phyloP scores from a whole-genome alignment of 139 green algal genomes.

The Chlamydomonas incerta region DNA sequence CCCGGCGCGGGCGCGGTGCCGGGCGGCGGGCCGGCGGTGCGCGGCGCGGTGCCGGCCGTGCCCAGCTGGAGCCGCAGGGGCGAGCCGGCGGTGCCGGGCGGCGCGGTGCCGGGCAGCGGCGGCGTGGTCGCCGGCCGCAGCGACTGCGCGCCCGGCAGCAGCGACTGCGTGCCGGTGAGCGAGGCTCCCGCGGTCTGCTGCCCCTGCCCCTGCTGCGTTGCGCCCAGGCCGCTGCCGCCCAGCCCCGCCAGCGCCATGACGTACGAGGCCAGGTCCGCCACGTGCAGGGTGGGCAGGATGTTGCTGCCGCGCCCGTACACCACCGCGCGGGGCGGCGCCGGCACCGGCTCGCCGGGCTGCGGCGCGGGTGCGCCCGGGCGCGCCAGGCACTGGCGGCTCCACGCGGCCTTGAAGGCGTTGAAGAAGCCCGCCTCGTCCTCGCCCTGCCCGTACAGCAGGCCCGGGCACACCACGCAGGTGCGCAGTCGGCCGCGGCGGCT shows the following conservation, averaged over 20 bases:
- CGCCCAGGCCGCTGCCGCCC: neutral
- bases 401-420: slow-evolving; percentile 49
- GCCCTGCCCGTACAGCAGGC: slow-evolving; percentile 65
- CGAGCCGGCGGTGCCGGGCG: neutral
- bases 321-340: slow-evolving; percentile 1
- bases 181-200: neutral
- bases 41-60: neutral
- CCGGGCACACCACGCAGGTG: slow-evolving; percentile 66
- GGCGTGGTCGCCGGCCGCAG: neutral
- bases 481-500: slow-evolving; percentile 40
- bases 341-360: neutral
- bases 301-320: slow-evolving; percentile 62
- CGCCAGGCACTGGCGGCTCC: neutral
- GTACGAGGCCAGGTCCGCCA: slow-evolving; percentile 59
- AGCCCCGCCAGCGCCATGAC: slow-evolving; percentile 36
- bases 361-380: neutral
- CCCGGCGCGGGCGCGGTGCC: neutral
- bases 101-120: slow-evolving; percentile 24
- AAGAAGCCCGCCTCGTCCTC: slow-evolving; percentile 60
- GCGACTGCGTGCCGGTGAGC: neutral
- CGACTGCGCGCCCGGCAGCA: neutral
- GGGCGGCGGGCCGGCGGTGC: neutral
- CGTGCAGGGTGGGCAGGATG: slow-evolving; percentile 64
- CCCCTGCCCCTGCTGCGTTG: too few species aligned
- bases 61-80: neutral